Base-by-base conservation (phyloP, 768 basidiomycete genomes). In the button mushroom (Agaricus bisporus) region DNA sequence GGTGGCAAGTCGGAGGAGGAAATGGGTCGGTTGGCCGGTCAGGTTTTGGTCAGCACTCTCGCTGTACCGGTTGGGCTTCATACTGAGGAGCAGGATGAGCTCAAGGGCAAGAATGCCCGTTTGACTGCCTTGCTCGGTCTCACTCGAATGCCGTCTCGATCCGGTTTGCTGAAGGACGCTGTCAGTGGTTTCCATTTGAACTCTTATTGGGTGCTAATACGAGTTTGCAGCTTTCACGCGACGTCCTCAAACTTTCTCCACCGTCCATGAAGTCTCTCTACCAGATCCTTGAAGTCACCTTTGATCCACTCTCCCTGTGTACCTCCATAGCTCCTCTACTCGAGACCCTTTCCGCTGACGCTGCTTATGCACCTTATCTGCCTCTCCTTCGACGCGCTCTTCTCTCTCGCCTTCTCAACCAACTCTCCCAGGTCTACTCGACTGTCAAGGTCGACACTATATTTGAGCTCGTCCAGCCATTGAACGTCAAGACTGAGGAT, bases 401-500 rank as follows among this genome's bases (percentile, higher is more conserved):
- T 15, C 85, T 98, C 58, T 92, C 93, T 3, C 88, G 93, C 28
- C 79, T 98, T 5, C 82, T 98, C 60, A 84, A 85, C 25, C 91
- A 95, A 66, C 85, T 99, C 36, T 86, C 91, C 1, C 88, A 97
- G 67, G 87, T 98, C 12, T 99, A 98, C 70, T 87, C 85, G 26
- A 83, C 87, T 11, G 84, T 98, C 73, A 85, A 83, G 59, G 81
- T 98, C 55, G 73, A 75, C 55, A 85, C 86, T 60, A 76, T 98
- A 41, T 77, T 91, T 42, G 74, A 82, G 17, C 83, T 99, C 51
- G 87, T 90, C 45, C 77, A 80, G 1, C 94, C 95, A 39, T 73
- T 91, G 17, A 78, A 77, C 50, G 12, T 47, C 38, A 35, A 39
- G 14, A n/a, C 45, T 3, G 80, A 79, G 11, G 72, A 73, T 2